These are phyloP conservation scores for Babesia microti DNA, from an alignment of 169 alveolate genomes.

Conservation along the genomic window DNA sequence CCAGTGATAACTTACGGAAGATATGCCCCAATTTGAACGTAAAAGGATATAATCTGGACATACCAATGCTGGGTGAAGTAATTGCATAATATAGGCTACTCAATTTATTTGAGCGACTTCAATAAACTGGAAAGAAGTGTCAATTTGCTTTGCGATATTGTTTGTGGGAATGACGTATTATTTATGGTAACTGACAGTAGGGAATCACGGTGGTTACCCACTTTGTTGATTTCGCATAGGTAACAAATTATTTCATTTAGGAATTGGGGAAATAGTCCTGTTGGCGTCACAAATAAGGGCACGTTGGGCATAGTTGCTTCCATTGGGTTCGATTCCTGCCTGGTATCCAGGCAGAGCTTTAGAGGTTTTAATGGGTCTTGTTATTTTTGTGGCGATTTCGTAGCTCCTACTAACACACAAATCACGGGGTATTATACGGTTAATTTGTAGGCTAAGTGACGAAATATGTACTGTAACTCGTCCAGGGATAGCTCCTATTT, in stretches of 20 bases:
- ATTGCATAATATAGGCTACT: no score
- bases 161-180: conserved; percentile 42
- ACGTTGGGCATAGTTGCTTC: conserved; percentile 55
- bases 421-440: conserved; percentile 19
- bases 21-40: conserved; percentile 48
- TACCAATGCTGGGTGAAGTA: conserved; percentile 63
- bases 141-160: conserved; percentile 11
- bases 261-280: background rate
- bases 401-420: conserved; percentile 30
- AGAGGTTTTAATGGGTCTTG: conserved; percentile 50
- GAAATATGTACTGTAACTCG: conserved; percentile 55
- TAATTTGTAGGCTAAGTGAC: conserved; percentile 39
- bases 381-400: conserved; percentile 56
- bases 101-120: conserved; percentile 11
- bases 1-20: conserved; percentile 31
- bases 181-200: conserved; percentile 56
- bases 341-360: conserved; percentile 51
- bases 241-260: background rate
- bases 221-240: conserved; percentile 33
- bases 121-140: conserved; percentile 11
- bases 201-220: conserved; percentile 64
- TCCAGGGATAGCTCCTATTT: conserved; percentile 46
- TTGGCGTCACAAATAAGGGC: conserved; percentile 7
- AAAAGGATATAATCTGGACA: conserved; percentile 17
- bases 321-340: conserved; percentile 45